Conservation (phyloP, 2,329 filamentous ascomycete species). For the Samsoniella hepiali region DNA sequence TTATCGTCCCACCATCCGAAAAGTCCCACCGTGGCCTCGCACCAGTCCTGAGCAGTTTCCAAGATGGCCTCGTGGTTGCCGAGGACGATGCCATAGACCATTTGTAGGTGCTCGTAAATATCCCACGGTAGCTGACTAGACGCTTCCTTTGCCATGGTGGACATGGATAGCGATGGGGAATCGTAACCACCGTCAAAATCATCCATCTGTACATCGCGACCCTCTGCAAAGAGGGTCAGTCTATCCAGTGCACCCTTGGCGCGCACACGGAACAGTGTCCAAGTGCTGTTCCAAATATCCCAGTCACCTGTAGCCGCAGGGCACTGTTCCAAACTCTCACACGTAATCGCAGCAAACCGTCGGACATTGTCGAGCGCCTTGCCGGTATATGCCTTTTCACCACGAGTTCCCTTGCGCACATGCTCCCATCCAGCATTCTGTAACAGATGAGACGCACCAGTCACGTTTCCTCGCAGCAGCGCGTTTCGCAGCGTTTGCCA, state of each 20-base stretch:
- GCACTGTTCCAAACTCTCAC: slow-evolving; percentile 68
- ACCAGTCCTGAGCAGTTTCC: slow-evolving; percentile 80
- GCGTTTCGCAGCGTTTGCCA: slow-evolving; percentile 80
- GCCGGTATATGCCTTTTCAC: slow-evolving; percentile 67
- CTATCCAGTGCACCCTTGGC: slow-evolving; percentile 66
- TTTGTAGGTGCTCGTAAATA: slow-evolving; percentile 80
- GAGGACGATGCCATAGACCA: slow-evolving; percentile 75
- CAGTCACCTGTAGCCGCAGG: slow-evolving; percentile 70
- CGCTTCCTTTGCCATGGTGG: slow-evolving; percentile 69
- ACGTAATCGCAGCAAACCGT: slow-evolving; percentile 64
- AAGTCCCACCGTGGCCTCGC: slow-evolving; percentile 79
- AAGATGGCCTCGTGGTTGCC: slow-evolving; percentile 75
- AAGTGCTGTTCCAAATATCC: slow-evolving; percentile 78
- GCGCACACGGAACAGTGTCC: slow-evolving; percentile 78
- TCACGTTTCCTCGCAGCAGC: slow-evolving; percentile 71
- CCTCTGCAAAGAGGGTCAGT: slow-evolving; percentile 76
- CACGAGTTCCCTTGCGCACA: slow-evolving; percentile 64
- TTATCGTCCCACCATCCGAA: slow-evolving; percentile 91
- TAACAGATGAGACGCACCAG: slow-evolving; percentile 64
- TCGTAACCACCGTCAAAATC: slow-evolving; percentile 33
- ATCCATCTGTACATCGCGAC: slow-evolving; percentile 50
- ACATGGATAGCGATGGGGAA: slow-evolving; percentile 48
- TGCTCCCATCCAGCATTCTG: slow-evolving; percentile 74
- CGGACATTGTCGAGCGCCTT: slow-evolving; percentile 75
- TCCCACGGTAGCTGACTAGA: slow-evolving; percentile 87